Evolutionary conservation across 2,329 filamentous ascomycete genomes (phyloP), one percentile per base, ranked within the genome.

Genomic region (Grosmannia clavigera): DNA sequence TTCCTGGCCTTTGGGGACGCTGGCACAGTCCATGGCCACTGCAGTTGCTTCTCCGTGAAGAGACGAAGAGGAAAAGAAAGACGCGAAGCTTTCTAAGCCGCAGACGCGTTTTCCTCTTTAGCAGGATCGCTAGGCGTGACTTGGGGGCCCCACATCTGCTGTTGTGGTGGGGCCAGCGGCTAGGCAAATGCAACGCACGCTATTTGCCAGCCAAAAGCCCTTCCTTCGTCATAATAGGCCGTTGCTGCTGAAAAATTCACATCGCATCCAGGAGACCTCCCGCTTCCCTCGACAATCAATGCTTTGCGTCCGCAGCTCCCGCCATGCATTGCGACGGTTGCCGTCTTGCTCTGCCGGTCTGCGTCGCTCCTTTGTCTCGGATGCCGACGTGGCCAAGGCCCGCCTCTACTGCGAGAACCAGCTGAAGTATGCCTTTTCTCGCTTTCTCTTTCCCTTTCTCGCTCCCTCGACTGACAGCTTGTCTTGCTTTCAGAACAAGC

Each of bases 351-450:
- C 35, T 50, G 35, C 55, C 27, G 43, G 29, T 31, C 40, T 51
- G 27, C 54, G 72, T 55, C 75, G 79, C 59, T 71, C 70, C 61
- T 77, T 79, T 58, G 74, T 76, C 59, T 80, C 78, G 2, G 75
- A 80, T 40, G 72, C 74, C 31, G 80, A 83, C 50, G 70, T 83
- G 56, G 74, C 74, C 46, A 76, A 78, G 61, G 81, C 81, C 25
- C 74, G 80, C 59, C 71, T 72, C 58, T 83, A 83, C 67, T 84
- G 81, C 68, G 65, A 77, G 31, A 73, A 74, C 60, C 80, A 83
- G 67, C 69, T 84, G 50, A 74, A 76, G 78, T 81, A 70, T 2
- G 33, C 3, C 12, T 38, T 16, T 14, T 35, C 22, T 5, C 10
- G 29, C 19, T 40, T 29, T 38, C 57, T 19, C 22, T 4, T 10